Base-by-base conservation (phyloP, 2,329 filamentous ascomycete species). In the Helotiales sp. region DNA sequence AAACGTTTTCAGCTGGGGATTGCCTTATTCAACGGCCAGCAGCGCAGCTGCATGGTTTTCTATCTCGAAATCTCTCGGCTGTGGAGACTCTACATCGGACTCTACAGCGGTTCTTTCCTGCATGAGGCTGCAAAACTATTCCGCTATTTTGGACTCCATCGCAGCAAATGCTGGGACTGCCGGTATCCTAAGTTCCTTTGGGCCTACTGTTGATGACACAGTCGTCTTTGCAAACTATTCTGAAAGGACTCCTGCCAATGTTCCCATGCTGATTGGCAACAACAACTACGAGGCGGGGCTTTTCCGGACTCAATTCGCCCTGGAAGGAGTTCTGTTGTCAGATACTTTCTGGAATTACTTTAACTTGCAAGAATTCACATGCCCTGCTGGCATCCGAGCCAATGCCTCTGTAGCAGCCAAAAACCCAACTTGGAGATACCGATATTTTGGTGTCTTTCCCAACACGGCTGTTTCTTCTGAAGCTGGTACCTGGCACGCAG, bases 371-470 rank as follows among this genome's bases (percentile, higher is more conserved):
- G 63, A 59, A 3, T 75, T 71, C 47, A 78, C 61, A 33, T 74
- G 74, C 60, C 70, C 72, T 5, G 58, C 64, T 10, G 69, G 68
- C 8, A 53, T 63, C 52, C 54, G 64, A 34, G 66, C 70, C 47
- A 67, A 71, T 49, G 54, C 58, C 17, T 63, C 65, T 25, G 40
- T 71, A 2, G 48, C 66, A 15, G 57, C 56, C 1, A 65, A 65
- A 0, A 66, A 67, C 15, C 71, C 74, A 1, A 73, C 71, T 0
- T 76, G 73, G 72, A 62, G 74, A 48, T 76, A 76, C 51, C 65
- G 71, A 13, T 76, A 72, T 48, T 69, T 73, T 36, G 74, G 73
- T 10, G 67, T 69, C 8, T 76, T 74, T 51, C 70, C 72, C 5
- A 69, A 75, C 38, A 64, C 70, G 7, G 65, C 61, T 4, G 64